Conservation (phyloP, 1,284 basidiomycete genomes). For the Gymnopus androsaceus region DNA sequence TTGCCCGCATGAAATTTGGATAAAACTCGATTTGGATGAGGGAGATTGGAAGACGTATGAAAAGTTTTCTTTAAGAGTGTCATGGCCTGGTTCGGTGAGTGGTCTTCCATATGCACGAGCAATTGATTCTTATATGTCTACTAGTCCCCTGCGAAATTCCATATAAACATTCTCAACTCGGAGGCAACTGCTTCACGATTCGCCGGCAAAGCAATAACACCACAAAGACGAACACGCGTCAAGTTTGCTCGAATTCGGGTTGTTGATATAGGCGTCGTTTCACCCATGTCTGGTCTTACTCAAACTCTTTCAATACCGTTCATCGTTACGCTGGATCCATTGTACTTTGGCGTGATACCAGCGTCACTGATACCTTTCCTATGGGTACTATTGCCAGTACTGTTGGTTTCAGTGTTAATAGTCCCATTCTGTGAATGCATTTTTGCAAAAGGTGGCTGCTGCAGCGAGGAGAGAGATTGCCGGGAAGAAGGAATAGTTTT, state of each 20-base stretch:
- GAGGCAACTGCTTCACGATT: constrained; percentile 24
- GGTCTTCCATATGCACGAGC: too few species aligned
- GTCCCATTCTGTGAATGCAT: constrained; percentile 32
- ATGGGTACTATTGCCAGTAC: constrained; percentile 31
- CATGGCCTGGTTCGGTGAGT: constrained; percentile 69
- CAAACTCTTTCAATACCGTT: constrained; percentile 41
- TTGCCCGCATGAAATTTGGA: constrained; percentile 60
- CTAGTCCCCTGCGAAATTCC: constrained; percentile 48
- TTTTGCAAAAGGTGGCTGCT: constrained; percentile 34
- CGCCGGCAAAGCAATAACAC: constrained; percentile 15
- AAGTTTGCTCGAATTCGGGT: constrained; percentile 58
- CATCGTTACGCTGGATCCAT: constrained; percentile 57
- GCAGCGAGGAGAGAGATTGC: constrained; percentile 35
- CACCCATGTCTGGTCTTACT: constrained; percentile 30
- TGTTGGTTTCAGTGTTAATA: constrained; percentile 25
- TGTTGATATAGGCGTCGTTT: constrained; percentile 51
- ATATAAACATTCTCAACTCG: constrained; percentile 40
- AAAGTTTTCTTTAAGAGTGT: constrained; percentile 61
- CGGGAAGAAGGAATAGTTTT: constrained; percentile 6
- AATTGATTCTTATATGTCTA: constrained; percentile 18
- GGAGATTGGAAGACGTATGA: constrained; percentile 44
- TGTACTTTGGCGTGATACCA: constrained; percentile 60
- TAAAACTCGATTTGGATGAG: constrained; percentile 52
- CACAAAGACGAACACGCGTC: constrained; percentile 33
- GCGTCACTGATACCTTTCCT: constrained; percentile 51